Conservation (phyloP, 1,284 basidiomycete species). For the Irpex lacteus region DNA sequence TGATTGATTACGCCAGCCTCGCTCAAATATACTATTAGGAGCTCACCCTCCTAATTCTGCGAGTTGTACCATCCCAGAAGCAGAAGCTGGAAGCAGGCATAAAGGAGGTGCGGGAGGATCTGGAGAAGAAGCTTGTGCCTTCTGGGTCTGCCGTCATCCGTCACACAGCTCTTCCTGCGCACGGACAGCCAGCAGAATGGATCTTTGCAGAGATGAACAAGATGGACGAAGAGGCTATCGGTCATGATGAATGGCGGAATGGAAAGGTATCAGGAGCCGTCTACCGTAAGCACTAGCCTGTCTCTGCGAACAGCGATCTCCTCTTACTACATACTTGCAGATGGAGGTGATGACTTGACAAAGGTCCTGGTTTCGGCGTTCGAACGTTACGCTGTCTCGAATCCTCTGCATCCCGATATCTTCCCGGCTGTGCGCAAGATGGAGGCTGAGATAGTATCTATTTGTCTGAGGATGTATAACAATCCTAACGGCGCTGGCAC, state of each 20-base stretch:
- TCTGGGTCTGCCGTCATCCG: constrained; percentile 58
- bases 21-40: constrained; percentile 37
- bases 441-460: constrained; percentile 96
- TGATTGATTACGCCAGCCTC: not conserved
- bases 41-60: constrained; percentile 59
- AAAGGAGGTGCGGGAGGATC: constrained; percentile 58
- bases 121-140: constrained; percentile 69
- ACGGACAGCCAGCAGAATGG: constrained; percentile 75
- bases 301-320: not conserved
- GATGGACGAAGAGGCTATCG: constrained; percentile 62
- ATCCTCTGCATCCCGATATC: constrained; percentile 94
- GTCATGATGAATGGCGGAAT: constrained; percentile 57
- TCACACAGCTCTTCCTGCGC: constrained; percentile 63
- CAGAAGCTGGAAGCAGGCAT: constrained; percentile 72
- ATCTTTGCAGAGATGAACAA: constrained; percentile 76
- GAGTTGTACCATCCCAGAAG: constrained; percentile 60
- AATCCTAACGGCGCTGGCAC: constrained; percentile 84
- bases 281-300: constrained; percentile 60
- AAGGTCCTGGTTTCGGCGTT: constrained; percentile 70
- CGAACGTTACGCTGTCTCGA: constrained; percentile 74
- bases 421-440: constrained; percentile 96
- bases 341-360: constrained; percentile 83
- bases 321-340: constrained; percentile 32
- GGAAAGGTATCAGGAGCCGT: constrained; percentile 88
- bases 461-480: constrained; percentile 88